Percentiles rank a stretch among this genome's conserved stretches.
Conservation (phyloP, 257 asterid genomes). For the Asclepias syriaca region DNA sequence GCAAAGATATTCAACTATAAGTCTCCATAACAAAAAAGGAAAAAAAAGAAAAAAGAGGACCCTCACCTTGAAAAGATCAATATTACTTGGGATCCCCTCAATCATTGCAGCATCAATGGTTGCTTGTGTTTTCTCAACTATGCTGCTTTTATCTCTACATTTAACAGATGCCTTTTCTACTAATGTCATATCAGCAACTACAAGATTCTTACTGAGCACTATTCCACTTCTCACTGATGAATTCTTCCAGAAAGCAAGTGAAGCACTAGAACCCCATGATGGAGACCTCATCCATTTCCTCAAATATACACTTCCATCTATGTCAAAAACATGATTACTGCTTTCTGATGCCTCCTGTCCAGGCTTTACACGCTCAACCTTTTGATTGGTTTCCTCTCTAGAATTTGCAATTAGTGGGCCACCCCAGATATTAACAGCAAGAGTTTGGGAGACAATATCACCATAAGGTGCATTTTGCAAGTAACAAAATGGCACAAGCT, state of each 20-base stretch:
- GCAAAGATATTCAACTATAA: not conserved
- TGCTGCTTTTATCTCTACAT: constrained; percentile 60
- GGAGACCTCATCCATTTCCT: constrained; percentile 86
- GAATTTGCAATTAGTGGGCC: constrained; percentile 56
- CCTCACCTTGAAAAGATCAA: constrained; percentile 89
- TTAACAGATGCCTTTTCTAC: constrained; percentile 71
- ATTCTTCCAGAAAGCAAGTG: constrained; percentile 77
- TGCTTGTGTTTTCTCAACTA: constrained; percentile 91
- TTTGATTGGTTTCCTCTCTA: constrained; percentile 23
- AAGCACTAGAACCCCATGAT: constrained; percentile 71
- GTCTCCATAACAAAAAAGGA: not conserved
- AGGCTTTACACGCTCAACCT: constrained; percentile 23
- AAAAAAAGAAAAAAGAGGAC: not conserved
- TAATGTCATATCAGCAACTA: constrained; percentile 60
- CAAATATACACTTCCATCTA: constrained; percentile 86
- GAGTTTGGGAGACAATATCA: constrained; percentile 71
- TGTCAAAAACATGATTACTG: constrained; percentile 50
- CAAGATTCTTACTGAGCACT: constrained; percentile 69
- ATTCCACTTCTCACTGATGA: constrained; percentile 43
- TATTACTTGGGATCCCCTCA: constrained; percentile 95
- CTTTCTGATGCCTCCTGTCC: constrained; percentile 40
- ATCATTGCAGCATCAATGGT: constrained; percentile 93
- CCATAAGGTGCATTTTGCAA: constrained; percentile 75
- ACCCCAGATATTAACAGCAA: constrained; percentile 90
- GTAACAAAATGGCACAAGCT: constrained; percentile 71